These are phyloP conservation scores for Calonectria hongkongensis DNA, from an alignment of 2,329 filamentous ascomycete species.

Conservation along the genomic window DNA sequence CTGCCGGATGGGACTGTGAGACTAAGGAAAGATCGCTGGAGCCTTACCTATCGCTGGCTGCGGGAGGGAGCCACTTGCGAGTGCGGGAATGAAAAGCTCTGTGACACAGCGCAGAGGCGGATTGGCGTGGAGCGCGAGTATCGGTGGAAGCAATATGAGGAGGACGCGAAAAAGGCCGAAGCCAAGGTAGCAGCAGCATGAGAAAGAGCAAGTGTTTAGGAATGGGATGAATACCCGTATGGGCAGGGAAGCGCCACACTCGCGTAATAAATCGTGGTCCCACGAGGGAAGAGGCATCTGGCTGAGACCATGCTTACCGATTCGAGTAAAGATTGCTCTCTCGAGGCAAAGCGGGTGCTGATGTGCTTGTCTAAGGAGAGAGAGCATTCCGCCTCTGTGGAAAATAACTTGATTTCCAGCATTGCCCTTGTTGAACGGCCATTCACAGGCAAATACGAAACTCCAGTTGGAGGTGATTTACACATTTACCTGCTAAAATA, in stretches of 20 bases:
- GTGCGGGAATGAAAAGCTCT: slow-evolving; percentile 69
- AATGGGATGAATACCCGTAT: slow-evolving; percentile 12
- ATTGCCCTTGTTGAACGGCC: not conserved
- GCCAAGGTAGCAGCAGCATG: not conserved
- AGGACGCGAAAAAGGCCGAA: slow-evolving; percentile 46
- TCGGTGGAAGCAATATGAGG: slow-evolving; percentile 65
- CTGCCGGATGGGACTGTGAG: slow-evolving; percentile 67
- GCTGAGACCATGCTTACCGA: slow-evolving; percentile 12
- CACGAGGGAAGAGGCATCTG: slow-evolving; percentile 23
- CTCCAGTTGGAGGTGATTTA: not conserved
- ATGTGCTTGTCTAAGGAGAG: slow-evolving; percentile 4
- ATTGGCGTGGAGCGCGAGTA: slow-evolving; percentile 70
- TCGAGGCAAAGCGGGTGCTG: not conserved
- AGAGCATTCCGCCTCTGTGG: not conserved
- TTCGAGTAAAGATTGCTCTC: slow-evolving; percentile 11
- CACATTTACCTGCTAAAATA: not conserved
- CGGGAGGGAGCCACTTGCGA: slow-evolving; percentile 67
- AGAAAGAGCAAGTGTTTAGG: not conserved
- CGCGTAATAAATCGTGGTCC: not conserved
- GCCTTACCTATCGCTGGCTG: slow-evolving; percentile 74
- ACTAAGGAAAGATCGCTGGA: slow-evolving; percentile 68
- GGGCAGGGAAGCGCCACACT: not conserved
- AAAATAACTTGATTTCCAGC: not conserved
- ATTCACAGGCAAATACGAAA: not conserved
- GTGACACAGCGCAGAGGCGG: slow-evolving; percentile 70